Evolutionary conservation across 495 filamentous ascomycete genomes (phyloP).

Genomic region (Aspergillus diversus): DNA sequence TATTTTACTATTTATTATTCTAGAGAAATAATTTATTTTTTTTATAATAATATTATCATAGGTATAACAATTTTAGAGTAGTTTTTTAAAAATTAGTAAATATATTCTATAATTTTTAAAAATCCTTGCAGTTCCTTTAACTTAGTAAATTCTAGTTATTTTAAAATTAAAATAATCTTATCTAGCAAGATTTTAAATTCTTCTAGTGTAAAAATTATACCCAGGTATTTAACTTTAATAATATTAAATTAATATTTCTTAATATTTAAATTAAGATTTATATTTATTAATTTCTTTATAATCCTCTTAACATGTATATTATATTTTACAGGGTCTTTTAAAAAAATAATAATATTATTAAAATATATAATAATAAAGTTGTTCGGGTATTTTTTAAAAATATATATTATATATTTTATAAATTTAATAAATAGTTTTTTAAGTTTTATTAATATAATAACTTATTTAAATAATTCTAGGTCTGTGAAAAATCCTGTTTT

Average conservation of each 20-base stretch:
- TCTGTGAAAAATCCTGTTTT: conserved; percentile 7
- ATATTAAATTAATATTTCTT: too few species aligned
- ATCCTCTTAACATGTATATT: neutral
- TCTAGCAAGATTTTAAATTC: too few species aligned
- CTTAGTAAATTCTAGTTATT: too few species aligned
- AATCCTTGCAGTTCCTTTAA: conserved; percentile 5
- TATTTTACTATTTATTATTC: neutral
- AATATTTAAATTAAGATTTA: neutral
- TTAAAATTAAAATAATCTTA: too few species aligned
- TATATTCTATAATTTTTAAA: conserved; percentile 8
- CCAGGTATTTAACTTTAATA: too few species aligned
- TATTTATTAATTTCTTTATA: conserved; percentile 1
- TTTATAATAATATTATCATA: neutral
- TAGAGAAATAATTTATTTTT: too few species aligned
- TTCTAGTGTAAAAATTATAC: too few species aligned
- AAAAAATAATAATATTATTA: conserved; percentile 4
- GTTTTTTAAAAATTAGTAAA: neutral
- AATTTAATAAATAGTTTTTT: conserved; percentile 4
- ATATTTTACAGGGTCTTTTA: neutral
- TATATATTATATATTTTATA: conserved; percentile 1
- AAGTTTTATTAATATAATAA: neutral
- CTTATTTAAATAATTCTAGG: conserved; percentile 6
- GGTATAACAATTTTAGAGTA: neutral
- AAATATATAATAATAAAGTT: neutral
- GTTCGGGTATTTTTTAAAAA: neutral